Base-by-base conservation (phyloP, 768 basidiomycete genomes). In the Podaxis pistillaris region DNA sequence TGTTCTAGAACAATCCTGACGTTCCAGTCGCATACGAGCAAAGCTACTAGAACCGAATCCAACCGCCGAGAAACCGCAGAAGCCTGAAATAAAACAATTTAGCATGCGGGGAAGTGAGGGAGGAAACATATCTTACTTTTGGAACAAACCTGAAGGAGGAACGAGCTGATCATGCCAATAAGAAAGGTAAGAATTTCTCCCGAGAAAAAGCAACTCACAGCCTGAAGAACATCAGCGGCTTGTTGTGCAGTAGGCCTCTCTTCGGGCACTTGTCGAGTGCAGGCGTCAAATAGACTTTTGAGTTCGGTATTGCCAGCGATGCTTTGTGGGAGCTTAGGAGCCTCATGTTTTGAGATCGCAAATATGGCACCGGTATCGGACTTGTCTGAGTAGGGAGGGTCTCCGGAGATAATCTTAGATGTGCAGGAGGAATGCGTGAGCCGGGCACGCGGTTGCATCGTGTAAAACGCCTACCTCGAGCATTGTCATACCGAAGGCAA, bases 401-500 rank as follows among this genome's bases (percentile, higher is more conserved):
- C 2, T 7, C 58, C 58, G 7, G 58, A 60, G 37, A 60, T 26
- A 36, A 51, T 19, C 58, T 58, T 36, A 33, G 33, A 33, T 33
- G 12, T 50, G 49, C 9, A 0, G 12, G 8, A 13, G 9, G 19
- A 56, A n/a, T 4, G 15, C 12, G 11, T 24, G 15, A 37, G 17
- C 12, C n/a, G 37, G 17, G 36, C n/a, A 8, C n/a, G 11, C 36
- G 5, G 3, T 38, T 8, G 22, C 3, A 15, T 4, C 50, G 26
- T 4, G 19, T 51, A 28, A 44, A 61, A 33, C 8, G 19, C 51
- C 28, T 49, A 73, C 74, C 63, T 75, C 73, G n/a, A 74, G 56
- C 11, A 69, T 58, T 4, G 70, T 71, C 69, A 72, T 73, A 1
- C 63, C 73, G 38, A 68, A 70, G 0, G 73, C 68, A 57, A 69